Evolutionary conservation across 345 rosid genomes (phyloP), one percentile per base, ranked within the genome.

Genomic region (Turnera subulata): DNA sequence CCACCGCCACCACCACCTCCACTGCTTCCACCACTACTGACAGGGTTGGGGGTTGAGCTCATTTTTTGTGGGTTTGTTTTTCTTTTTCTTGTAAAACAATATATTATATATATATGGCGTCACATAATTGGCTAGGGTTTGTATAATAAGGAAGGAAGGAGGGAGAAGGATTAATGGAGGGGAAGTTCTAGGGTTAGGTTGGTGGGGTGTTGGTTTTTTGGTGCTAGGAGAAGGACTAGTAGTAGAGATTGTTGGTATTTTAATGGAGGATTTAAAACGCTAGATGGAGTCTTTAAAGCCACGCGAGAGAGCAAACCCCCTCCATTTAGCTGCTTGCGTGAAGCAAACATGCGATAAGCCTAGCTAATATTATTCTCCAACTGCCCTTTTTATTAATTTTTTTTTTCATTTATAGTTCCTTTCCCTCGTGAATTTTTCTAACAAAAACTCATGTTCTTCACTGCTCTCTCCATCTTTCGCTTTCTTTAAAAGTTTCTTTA

Each of bases 281-380:
- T 54, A 23, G 46, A 51, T 59, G 69, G 73, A 84, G 83, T 50
- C 95, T 92, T 92, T 83, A 89, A 92, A 89, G 98, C 91, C 86
- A 89, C 79, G 98, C 98, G 86, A 86, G 66, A 76, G 79, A 83
- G 81, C 87, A 83, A 80, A 77, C 64, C 76, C 66, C 35, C 65
- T 61, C 64, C 74, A 67, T 82, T 82, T 76, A 82, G 96, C 87
- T 78, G 87, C 77, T 91, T 92, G 95, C 98, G 98, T 92, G 95
- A 92, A 92, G 96, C 91, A 92, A 91, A 83, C 95, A 86, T 81
- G 90, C 82, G 86, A 85, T 78, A 72, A 78, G 84, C 67, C 80
- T 64, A 58, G 56, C 65, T 72, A 50, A 67, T 68, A 29, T 57
- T n/a, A 11, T 48, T 61, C 70, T 75, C 65, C 80, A 74, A 71